A percentile compares a stretch with the other conserved stretches of the same genome.
phyloP scores from a whole-genome alignment of 179 eudicot genomes.

The Beta corolliflora region DNA sequence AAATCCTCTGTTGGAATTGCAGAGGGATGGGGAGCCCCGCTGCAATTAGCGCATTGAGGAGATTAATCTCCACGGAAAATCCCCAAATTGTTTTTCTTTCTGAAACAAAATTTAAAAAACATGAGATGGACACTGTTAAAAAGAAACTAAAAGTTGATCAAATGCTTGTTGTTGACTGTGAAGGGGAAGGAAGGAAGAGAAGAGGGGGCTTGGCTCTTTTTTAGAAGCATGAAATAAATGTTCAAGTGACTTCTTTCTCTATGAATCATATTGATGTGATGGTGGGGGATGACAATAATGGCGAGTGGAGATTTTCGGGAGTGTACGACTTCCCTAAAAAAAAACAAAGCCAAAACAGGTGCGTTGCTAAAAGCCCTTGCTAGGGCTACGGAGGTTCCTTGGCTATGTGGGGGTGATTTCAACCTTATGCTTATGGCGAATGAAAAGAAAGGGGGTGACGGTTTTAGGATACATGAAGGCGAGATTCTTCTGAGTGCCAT shows the following conservation, averaged over 20 bases:
- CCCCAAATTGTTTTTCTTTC: slow-evolving; percentile 11
- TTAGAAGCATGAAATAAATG: not conserved
- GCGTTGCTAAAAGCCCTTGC: not conserved
- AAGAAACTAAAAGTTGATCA: not conserved
- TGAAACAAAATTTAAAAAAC: not conserved
- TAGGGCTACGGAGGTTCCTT: not conserved
- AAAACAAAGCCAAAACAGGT: not conserved
- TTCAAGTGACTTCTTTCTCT: fast-evolving
- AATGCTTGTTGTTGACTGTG: not conserved
- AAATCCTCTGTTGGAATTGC: not conserved
- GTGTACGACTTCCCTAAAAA: not conserved
- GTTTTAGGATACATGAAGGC: no score
- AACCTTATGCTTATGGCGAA: not conserved
- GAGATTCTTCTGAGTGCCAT: not conserved
- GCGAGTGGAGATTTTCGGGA: not conserved
- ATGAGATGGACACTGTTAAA: not conserved
- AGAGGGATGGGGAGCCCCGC: not conserved
- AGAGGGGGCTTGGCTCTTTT: not conserved
- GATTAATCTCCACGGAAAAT: not conserved
- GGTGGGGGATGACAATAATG: no score
- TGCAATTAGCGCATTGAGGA: not conserved
- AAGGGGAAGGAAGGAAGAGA: not conserved
- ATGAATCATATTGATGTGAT: not conserved
- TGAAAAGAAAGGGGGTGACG: no score
- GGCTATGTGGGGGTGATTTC: slow-evolving; percentile 4